Evolutionary conservation across 1,284 basidiomycete genomes (phyloP).

Genomic region (Inonotus hispidus): DNA sequence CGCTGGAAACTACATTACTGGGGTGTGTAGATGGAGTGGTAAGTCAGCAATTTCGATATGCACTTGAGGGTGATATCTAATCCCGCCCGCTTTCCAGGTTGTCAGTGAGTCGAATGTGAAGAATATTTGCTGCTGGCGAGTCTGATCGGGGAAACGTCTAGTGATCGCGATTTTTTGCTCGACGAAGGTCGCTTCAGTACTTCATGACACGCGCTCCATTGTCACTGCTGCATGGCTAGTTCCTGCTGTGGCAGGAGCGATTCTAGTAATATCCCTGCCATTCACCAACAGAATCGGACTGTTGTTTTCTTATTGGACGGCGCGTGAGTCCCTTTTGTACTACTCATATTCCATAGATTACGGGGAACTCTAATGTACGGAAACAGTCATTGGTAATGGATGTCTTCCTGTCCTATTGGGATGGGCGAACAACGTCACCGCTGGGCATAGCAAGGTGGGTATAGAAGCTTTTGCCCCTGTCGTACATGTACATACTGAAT

Average conservation of each 20-base stretch:
- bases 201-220: conserved; percentile 22
- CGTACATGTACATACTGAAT: background rate
- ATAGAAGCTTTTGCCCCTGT: background rate
- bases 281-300: conserved; percentile 27
- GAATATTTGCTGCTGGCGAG: background rate
- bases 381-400: conserved; percentile 28
- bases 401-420: conserved; percentile 28
- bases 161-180: conserved; percentile 23
- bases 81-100: background rate
- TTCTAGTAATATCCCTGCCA: conserved; percentile 30
- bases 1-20: conserved; percentile 16
- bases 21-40: conserved; percentile 28
- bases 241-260: conserved; percentile 30
- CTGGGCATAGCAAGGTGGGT: conserved; percentile 31
- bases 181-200: conserved; percentile 18
- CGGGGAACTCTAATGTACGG: too few species aligned
- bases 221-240: conserved; percentile 29
- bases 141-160: background rate
- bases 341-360: background rate
- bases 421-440: conserved; percentile 27
- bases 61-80: background rate
- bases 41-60: background rate
- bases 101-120: conserved; percentile 3
- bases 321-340: conserved; percentile 19
- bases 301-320: conserved; percentile 28